These are phyloP conservation scores for Phytophthora meadii DNA, from an alignment of 352 stramenopile genomes.

Conservation along the genomic window DNA sequence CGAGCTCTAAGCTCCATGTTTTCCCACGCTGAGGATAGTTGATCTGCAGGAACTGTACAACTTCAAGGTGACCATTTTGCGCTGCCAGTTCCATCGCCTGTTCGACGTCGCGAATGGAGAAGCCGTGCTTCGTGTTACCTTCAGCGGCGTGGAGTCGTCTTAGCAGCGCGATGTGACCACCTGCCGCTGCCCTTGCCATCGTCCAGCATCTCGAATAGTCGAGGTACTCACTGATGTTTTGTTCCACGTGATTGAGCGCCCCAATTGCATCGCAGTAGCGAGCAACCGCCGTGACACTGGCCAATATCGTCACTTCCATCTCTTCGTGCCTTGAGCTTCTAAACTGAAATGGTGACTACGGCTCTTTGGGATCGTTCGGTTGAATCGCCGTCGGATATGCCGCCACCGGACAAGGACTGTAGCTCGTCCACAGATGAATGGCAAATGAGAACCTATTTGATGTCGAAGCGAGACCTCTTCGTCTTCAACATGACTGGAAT, in stretches of 20 bases:
- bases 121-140: constrained; percentile 4
- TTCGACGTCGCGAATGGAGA: constrained; percentile 22
- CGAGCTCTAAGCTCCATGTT: constrained; percentile 28
- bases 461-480: neutral
- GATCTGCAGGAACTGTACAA: constrained; percentile 31
- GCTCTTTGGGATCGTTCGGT: constrained; percentile 22
- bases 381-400: constrained; percentile 24
- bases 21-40: constrained; percentile 28
- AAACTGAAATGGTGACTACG: constrained; percentile 11
- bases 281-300: constrained; percentile 23
- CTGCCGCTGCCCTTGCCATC: constrained; percentile 21
- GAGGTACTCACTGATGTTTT: constrained; percentile 27
- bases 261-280: constrained; percentile 23
- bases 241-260: constrained; percentile 24
- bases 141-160: constrained; percentile 20
- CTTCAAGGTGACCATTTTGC: constrained; percentile 32
- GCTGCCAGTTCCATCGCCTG: constrained; percentile 22
- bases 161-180: constrained; percentile 20
- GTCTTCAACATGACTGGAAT: constrained; percentile 13
- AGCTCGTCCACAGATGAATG: constrained; percentile 5
- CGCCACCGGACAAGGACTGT: constrained; percentile 15
- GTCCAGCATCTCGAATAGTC: constrained; percentile 37
- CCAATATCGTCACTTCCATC: constrained; percentile 16
- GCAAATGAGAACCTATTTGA: constrained; percentile 1
- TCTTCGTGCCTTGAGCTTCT: neutral